phyloP scores from a whole-genome alignment of 2,329 filamentous ascomycete genomes.

The Apiospora pterosperma region DNA sequence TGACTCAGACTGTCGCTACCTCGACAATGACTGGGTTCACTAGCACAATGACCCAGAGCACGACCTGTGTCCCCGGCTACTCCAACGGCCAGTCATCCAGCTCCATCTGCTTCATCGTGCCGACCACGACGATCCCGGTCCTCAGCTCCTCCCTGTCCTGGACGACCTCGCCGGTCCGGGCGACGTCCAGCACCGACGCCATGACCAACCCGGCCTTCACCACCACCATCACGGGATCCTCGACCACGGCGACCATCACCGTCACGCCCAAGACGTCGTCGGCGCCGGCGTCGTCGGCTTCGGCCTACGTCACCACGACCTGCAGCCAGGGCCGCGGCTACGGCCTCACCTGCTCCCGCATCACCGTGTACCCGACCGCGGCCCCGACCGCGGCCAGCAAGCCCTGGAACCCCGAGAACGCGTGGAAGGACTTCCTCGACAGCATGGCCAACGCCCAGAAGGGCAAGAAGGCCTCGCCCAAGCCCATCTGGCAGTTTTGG shows the following conservation, averaged over 20 bases:
- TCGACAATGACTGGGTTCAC: background rate
- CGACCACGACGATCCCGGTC: background rate
- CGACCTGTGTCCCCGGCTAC: background rate
- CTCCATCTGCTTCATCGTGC: background rate
- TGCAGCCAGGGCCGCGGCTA: background rate
- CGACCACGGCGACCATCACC: slow-evolving; percentile 21
- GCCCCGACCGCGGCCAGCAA: background rate
- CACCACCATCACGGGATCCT: slow-evolving; percentile 30
- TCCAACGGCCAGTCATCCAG: background rate
- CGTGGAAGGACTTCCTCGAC: background rate
- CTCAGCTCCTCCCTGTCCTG: background rate
- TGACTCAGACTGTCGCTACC: background rate
- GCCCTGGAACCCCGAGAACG: background rate
- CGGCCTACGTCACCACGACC: background rate
- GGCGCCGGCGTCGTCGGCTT: background rate
- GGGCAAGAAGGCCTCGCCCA: background rate
- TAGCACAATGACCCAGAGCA: background rate
- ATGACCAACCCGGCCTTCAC: background rate
- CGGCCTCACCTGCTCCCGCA: background rate
- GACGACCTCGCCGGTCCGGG: background rate
- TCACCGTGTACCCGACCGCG: background rate
- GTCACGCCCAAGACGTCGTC: background rate
- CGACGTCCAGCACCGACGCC: background rate
- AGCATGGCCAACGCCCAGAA: background rate
- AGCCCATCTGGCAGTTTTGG: background rate